phyloP scores from a whole-genome alignment of 495 filamentous ascomycete genomes.

The Glarea lozoyensis region DNA sequence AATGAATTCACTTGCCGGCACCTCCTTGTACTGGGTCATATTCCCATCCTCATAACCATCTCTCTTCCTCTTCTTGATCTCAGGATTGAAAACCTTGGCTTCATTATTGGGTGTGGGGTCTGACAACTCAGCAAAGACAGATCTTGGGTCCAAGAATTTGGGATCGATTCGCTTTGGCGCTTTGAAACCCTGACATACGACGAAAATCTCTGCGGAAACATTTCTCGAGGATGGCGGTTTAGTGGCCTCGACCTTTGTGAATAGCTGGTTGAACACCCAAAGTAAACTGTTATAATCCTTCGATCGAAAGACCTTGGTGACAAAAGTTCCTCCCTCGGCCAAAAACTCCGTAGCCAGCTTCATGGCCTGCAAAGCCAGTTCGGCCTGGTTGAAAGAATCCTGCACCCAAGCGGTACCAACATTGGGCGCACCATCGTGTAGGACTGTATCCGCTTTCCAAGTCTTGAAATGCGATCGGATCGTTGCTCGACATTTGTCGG shows the following conservation, averaged over 20 bases:
- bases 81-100: conserved; percentile 95
- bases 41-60: conserved; percentile 97
- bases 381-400: conserved; percentile 96
- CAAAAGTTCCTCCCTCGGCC: conserved; percentile 81
- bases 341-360: conserved; percentile 94
- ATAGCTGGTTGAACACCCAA: conserved; percentile 97
- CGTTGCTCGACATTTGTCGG: conserved; percentile 90
- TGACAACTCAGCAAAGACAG: conserved; percentile 91
- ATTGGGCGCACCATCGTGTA: conserved; percentile 97
- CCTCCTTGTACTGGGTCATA: conserved; percentile 85
- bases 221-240: conserved; percentile 94
- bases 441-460: conserved; percentile 95
- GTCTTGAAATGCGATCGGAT: conserved; percentile 86
- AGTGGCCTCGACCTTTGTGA: conserved; percentile 88
- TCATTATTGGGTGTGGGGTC: conserved; percentile 90
- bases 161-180: conserved; percentile 90
- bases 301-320: conserved; percentile 97
- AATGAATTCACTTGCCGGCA: conserved; percentile 83
- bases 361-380: conserved; percentile 83
- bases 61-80: conserved; percentile 92
- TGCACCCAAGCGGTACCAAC: conserved; percentile 98
- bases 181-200: conserved; percentile 89
- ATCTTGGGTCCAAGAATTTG: conserved; percentile 79
- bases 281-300: conserved; percentile 94
- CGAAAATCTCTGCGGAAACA: conserved; percentile 96